Percentiles rank a stretch among this genome's conserved stretches.
These are phyloP conservation scores for Penicillium cosmopolitanum DNA, from an alignment of 495 filamentous ascomycete species.

Conservation along the genomic window DNA sequence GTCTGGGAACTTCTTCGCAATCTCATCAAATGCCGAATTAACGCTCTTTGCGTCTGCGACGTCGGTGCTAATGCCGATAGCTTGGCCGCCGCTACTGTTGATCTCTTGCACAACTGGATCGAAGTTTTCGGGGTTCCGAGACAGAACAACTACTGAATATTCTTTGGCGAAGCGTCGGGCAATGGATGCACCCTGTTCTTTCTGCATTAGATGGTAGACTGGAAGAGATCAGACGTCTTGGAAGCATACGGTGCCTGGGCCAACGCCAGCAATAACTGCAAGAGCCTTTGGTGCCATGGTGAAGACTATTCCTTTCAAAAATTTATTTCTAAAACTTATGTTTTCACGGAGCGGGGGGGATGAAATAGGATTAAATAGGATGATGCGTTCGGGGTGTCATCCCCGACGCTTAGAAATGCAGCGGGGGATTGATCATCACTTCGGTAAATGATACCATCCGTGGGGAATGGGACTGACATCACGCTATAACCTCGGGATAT, in stretches of 20 bases:
- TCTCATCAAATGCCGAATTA: constrained; percentile 65
- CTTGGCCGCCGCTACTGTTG: constrained; percentile 67
- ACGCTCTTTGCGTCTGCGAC: constrained; percentile 65
- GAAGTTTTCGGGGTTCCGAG: constrained; percentile 70
- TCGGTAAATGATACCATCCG: constrained; percentile 32
- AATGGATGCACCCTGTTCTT: constrained; percentile 53
- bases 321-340: no score
- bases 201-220: background rate
- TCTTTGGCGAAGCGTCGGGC: constrained; percentile 69
- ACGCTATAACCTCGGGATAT: background rate
- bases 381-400: constrained; percentile 11
- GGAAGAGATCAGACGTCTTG: background rate
- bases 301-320: background rate
- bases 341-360: background rate
- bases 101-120: constrained; percentile 73
- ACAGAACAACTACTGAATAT: constrained; percentile 78
- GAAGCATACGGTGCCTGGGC: constrained; percentile 65
- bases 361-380: constrained; percentile 8
- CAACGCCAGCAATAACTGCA: constrained; percentile 76
- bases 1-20: constrained; percentile 57
- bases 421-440: constrained; percentile 35
- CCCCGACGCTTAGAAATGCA: constrained; percentile 35
- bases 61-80: constrained; percentile 77
- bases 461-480: constrained; percentile 16
- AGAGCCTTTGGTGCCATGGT: constrained; percentile 51